Base-by-base conservation (phyloP, 495 filamentous ascomycete species). In the Neurospora cerealis region DNA sequence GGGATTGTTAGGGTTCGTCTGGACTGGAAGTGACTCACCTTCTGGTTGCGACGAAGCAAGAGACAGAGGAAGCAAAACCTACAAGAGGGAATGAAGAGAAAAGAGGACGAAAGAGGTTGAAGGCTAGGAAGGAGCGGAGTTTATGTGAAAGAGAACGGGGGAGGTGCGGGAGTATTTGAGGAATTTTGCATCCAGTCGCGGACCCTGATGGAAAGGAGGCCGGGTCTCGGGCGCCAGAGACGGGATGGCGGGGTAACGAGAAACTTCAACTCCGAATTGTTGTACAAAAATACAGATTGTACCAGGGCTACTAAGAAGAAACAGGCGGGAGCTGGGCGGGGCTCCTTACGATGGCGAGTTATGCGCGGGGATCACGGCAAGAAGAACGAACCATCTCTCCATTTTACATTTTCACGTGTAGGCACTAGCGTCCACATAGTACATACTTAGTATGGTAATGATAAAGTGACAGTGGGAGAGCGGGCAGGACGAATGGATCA, bases 161-260 rank as follows among this genome's bases (percentile, higher is more conserved):
- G 78, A 75, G 77, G 42, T 34, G 75, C 40, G 75, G 74, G 75
- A 79, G 79, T 80, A 81, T 81, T 81, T 81, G 79, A 81, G 79
- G 77, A 80, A 81, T 78, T 80, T 79, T 77, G 69, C 70, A 42
- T 17, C 54, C 54, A 66, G 54, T 19, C 54, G 54, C 28, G 72
- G 73, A 73, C 75, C 78, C 74, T 77, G 70, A 66, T 71, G 72
- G 46, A 74, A 73, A 60, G 38, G 54, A 74, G 71, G 74, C 78
- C 79, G 79, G 78, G 74, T 70, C 62, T 76, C 79, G 79, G 79
- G 72, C 74, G 73, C 74, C 69, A 74, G 44, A 69, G 28, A 39
- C 74, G 73, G 74, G 46, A 75, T 21, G 60, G 69, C 72, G 71
- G 74, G 73, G 79, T 76, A 77, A 73, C 66, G 10, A 70, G 62